These are phyloP conservation scores for Polygonum aviculare DNA, from an alignment of 148 eudicot genomes.

Conservation along the genomic window DNA sequence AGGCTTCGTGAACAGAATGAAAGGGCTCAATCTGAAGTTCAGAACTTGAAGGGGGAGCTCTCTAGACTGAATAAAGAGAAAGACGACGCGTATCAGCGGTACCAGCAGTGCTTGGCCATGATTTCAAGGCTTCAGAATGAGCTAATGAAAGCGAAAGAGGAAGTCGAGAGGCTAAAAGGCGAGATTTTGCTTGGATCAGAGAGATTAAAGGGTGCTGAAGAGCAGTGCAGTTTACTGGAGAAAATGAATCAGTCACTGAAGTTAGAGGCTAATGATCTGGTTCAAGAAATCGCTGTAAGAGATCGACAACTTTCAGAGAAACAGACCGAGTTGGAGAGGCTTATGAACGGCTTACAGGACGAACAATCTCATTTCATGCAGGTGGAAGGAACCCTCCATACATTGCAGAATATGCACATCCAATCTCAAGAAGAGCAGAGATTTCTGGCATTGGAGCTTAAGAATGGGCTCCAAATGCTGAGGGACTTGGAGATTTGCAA, in stretches of 20 bases:
- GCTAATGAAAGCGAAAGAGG: slow-evolving; percentile 45
- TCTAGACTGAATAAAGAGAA: slow-evolving; percentile 39
- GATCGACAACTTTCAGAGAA: slow-evolving; percentile 58
- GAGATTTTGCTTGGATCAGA: slow-evolving; percentile 37
- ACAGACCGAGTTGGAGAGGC: slow-evolving; percentile 57
- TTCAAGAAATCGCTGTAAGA: slow-evolving; percentile 40
- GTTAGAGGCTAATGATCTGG: slow-evolving; percentile 52
- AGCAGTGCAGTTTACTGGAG: slow-evolving; percentile 42
- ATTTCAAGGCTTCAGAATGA: slow-evolving; percentile 55
- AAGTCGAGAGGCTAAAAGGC: slow-evolving; percentile 38
- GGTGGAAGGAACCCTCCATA: slow-evolving; percentile 56
- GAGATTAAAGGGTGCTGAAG: slow-evolving; percentile 53
- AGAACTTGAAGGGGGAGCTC: slow-evolving; percentile 43
- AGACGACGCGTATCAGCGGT: slow-evolving; percentile 38
- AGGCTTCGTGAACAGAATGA: slow-evolving; percentile 35
- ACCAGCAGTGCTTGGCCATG: slow-evolving; percentile 49
- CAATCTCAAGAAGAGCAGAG: slow-evolving; percentile 81
- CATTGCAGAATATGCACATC: slow-evolving; percentile 46
- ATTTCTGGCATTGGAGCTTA: slow-evolving; percentile 61
- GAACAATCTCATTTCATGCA: slow-evolving; percentile 52
- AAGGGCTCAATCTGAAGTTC: slow-evolving; percentile 53
- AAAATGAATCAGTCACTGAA: slow-evolving; percentile 51
- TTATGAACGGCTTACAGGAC: slow-evolving; percentile 40
- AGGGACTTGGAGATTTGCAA: slow-evolving; percentile 54
- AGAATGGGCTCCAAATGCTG: slow-evolving; percentile 59